Base-by-base conservation (phyloP, 2,329 filamentous ascomycete genomes). In the Trichoderma hamatum region DNA sequence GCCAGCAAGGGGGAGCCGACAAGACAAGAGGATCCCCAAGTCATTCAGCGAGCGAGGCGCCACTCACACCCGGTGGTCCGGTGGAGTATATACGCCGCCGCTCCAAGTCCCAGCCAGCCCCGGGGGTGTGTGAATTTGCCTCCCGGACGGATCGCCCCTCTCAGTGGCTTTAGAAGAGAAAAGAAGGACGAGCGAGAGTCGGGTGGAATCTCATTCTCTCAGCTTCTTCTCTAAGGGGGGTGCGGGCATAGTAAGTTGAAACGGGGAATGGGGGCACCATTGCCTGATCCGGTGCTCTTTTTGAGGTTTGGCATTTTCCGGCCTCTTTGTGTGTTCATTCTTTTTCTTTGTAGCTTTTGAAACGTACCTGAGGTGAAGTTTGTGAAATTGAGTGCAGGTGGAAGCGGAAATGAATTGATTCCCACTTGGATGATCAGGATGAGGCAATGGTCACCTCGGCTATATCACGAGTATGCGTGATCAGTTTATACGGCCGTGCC, bases 41-140 rank as follows among this genome's bases (percentile, higher is more conserved):
- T 51, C 39, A 62, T 49, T 51, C 59, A 62, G 58, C 39, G 34
- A 61, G 58, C 39, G 58, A 61, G 34, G 56, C 59, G 43, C 59
- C 59, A 46, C 39, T 51, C 59, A 51, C 43, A 62, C 59, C 39
- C 59, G 59, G 59, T 62, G 59, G 59, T 51, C 59, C 59, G 59
- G 59, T 62, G 59, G 59, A 62, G 59, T 43, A 9, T 43, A 9
- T 10, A 51, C 49, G 30, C 39, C 36, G 59, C 59, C 59, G 59
- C 59, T 51, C 43, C 59, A 59, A 39, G 56, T 59, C 32, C 54
- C 54, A 58, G 56, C 55, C 55, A 59, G 56, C 56, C 34, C 56
- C 56, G 56, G 56, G 56, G 56, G 59, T 30, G 59, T 62, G 39
- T 62, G 59, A 62, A 39, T 62, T 62, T 34, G 59, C 59, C 59